phyloP scores from a whole-genome alignment of 148 eudicot genomes.

The Camellia sinensis region DNA sequence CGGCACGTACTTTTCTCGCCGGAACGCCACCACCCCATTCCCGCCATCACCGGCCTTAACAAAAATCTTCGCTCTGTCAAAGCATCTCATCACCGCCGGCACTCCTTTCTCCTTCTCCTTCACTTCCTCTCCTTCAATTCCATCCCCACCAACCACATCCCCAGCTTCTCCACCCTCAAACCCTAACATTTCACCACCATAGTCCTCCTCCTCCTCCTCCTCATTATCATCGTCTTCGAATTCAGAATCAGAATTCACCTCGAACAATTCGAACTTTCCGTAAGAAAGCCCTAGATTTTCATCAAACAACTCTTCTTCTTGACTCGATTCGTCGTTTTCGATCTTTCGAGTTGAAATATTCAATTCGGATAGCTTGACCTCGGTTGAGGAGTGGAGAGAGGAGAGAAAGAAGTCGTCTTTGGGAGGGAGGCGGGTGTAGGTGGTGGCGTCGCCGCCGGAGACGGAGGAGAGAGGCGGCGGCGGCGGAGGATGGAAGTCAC shows the following conservation, averaged over 20 bases:
- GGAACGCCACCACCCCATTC: constrained; percentile 88
- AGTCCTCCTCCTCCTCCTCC: constrained; percentile 1
- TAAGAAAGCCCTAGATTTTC: constrained; percentile 11
- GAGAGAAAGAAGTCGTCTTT: constrained; percentile 43
- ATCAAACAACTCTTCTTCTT: constrained; percentile 3
- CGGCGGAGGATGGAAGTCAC: neutral
- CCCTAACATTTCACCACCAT: constrained; percentile 18
- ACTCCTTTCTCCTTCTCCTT: constrained; percentile 92
- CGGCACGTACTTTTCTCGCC: constrained; percentile 87
- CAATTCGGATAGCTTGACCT: constrained; percentile 43
- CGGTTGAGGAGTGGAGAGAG: constrained; percentile 24
- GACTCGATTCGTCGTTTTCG: constrained; percentile 10
- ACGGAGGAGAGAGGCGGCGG: constrained; percentile 18
- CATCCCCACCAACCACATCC: constrained; percentile 22
- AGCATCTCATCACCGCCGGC: constrained; percentile 97
- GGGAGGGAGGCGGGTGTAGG: constrained; percentile 74
- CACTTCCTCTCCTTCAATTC: constrained; percentile 27
- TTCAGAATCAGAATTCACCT: constrained; percentile 32
- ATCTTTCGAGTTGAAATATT: neutral
- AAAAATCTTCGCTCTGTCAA: constrained; percentile 78
- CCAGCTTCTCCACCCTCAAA: constrained; percentile 21
- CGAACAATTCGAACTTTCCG: constrained; percentile 28
- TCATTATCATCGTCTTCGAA: constrained; percentile 11
- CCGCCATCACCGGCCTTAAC: constrained; percentile 89
- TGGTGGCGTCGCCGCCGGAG: constrained; percentile 67